Evolutionary conservation across 176 grass and related monocot genomes (phyloP), one percentile per base, ranked within the genome.

Genomic region (Rhynchospora breviuscula): DNA sequence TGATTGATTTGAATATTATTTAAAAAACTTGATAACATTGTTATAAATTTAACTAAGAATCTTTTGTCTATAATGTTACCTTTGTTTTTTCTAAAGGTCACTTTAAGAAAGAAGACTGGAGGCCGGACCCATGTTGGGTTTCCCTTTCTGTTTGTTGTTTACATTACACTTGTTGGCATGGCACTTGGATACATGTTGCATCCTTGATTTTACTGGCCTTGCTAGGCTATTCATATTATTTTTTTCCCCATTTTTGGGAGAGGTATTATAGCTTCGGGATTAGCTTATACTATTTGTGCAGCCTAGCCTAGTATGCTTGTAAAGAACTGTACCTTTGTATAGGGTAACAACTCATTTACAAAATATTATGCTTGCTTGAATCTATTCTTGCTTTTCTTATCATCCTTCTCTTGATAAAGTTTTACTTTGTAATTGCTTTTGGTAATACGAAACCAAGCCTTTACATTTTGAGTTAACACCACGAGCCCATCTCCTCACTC

Each of bases 131-230:
- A 90, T 80, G 10, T 87, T 53, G 96, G 96, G 31, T 99, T 95
- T 67, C 91, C 96, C 3, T 82, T 93, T 59, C 85, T 93, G 45
- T 99, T 99, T 87, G 93, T 95, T 7, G 85, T 99, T 72, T 99
- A 90, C 18, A 85, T 99, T 83, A 88, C 91, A 48, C 86, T 99
- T 22, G 83, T 93, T 46, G 91, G 91, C 67, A 88, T 88, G 31
- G 67, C 80, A 7, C 83, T 99, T 3, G 96, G 96, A 80, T 91
- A 93, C 71, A 76, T 95, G 19, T 52, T 99, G 83, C 91, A 81
- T 72, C 13, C 87, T 85, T 95, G 88, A 99, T 76, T 67, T 64
- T 19, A 40, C 10, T 53, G 63, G 47, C 33, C 74, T 86, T 43
- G 18, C 33, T 79, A 85, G 57, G 35, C 68, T 80, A 54, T 60